Evolutionary conservation across 2,329 filamentous ascomycete species (phyloP), one percentile per base, ranked within the genome.

Genomic region (Didymosphaeria variabile): DNA sequence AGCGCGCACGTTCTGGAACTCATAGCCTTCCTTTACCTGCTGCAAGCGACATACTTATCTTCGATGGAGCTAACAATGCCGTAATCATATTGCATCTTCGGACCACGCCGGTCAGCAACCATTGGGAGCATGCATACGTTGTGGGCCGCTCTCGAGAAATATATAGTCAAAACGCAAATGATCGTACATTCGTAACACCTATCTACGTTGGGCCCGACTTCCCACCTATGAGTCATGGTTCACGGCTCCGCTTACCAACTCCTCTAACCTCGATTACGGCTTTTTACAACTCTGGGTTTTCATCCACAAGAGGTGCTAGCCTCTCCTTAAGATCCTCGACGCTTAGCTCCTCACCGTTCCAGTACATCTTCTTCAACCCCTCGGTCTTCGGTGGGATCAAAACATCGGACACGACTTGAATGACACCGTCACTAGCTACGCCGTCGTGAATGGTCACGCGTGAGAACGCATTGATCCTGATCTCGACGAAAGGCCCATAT

Each of bases 401-500:
- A 0, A 97, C 87, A 59, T 84, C 84, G 51, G 85, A 84, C 0
- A 95, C 83, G 17, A 94, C 88, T 59, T 97, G 94, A 40, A 97
- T 86, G 15, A 94, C 93, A 34, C 94, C 94, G 73, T 97, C 91
- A 71, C 85, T 86, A 0, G 90, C 91, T 58, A 95, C 77, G 0
- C 84, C 89, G 73, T 97, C 93, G 64, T 88, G 82, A 7, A 92
- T 81, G 0, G 82, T 81, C 1, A 96, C 90, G 7, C 82, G 82
- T 2, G 84, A 82, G 67, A 89, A 90, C 15, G 89, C 91, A 71
- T 97, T 97, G 71, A 97, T 84, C 74, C 88, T 88, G 63, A 97
- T 89, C 5, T 79, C 84, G 55, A 91, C 87, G 70, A 91, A 88
- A 0, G 90, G 87, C n/a, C 87, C 88, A 70, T 86, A 90, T 15